Percentiles rank a stretch among this genome's conserved stretches.
Conservation (phyloP, 805 yeast genomes). For the Ogataea paraovalis region DNA sequence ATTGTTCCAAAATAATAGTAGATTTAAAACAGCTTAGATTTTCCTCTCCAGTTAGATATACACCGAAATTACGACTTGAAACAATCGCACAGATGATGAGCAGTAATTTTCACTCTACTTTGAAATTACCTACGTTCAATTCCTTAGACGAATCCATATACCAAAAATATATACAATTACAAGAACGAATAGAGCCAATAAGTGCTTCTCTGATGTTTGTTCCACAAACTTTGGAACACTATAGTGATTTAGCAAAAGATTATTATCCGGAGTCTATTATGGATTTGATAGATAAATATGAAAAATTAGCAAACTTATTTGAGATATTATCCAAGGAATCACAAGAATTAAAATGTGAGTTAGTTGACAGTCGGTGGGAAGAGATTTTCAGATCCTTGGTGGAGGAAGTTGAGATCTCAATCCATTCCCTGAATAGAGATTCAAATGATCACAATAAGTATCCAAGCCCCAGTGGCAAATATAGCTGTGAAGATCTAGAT, state of each 20-base stretch:
- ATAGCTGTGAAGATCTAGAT: constrained; percentile 1
- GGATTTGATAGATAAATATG: constrained; percentile 36
- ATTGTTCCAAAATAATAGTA: constrained; percentile 33
- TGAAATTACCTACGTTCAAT: constrained; percentile 38
- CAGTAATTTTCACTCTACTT: constrained; percentile 5
- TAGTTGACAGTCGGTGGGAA: constrained; percentile 55
- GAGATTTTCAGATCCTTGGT: constrained; percentile 47
- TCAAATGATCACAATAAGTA: constrained; percentile 2
- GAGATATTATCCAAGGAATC: constrained; percentile 39
- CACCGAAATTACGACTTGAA: constrained; percentile 11
- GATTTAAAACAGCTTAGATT: constrained; percentile 35
- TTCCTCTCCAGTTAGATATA: constrained; percentile 38
- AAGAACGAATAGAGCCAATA: constrained; percentile 44
- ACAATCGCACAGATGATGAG: constrained; percentile 9
- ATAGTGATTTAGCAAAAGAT: constrained; percentile 28
- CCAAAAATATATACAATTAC: constrained; percentile 39
- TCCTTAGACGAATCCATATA: constrained; percentile 37
- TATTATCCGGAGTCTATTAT: constrained; percentile 30
- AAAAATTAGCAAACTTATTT: constrained; percentile 37
- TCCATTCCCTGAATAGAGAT: constrained; percentile 24
- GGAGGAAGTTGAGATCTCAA: constrained; percentile 32
- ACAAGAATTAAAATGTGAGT: constrained; percentile 37
- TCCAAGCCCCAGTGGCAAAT: background rate
- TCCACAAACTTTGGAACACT: constrained; percentile 47
- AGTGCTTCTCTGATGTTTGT: constrained; percentile 49